Base-by-base conservation (phyloP, 2,329 filamentous ascomycete genomes). In the Teratosphaeria viscida region DNA sequence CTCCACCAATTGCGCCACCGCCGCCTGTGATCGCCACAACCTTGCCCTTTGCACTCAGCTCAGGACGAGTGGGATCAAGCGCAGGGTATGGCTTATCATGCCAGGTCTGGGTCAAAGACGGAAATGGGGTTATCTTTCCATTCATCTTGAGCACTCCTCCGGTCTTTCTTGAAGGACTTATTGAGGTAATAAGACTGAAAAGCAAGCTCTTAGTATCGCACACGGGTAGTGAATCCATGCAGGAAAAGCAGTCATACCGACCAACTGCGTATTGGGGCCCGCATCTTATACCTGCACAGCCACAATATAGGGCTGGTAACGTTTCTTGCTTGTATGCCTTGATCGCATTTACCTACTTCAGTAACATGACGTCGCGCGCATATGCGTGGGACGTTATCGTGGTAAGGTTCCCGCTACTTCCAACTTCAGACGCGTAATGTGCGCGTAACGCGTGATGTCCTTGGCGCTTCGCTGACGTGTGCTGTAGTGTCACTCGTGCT, bases 31-130 rank as follows among this genome's bases (percentile, higher is more conserved):
- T 55, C 10, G 57, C 26, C 10, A 60, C 55, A 4, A 60, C 58
- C 35, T 60, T 60, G 52, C 55, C 52, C 29, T 37, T 52, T 34
- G 52, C 55, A 5, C 47, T 39, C n/a, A 39, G 53, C 12, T 43
- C 49, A 11, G 58, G 55, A 26, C 53, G 53, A 27, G 26, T 54
- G 12, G 58, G 58, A 26, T 57, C 55, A 49, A 60, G 57, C 5
- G 58, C 55, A 4, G 58, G 55, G 47, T 60, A 60, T 14, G 32
- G 27, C 14, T 43, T 14, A 27, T 55, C 43, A 32, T 60, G 58
- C 12, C 19, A 39, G 37, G 43, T 54, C 58, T 60, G 57, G 23
- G 58, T 60, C 73, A 75, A 56, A 69, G 68, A 43, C 12, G 37
- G 37, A 5, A 14, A 43, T 14, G 37, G 11, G 16, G 2, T 5